Percentiles rank a stretch among this genome's conserved stretches.
These are phyloP conservation scores for Penicillium rolfsii DNA, from an alignment of 2,329 filamentous ascomycete genomes.

Conservation along the genomic window DNA sequence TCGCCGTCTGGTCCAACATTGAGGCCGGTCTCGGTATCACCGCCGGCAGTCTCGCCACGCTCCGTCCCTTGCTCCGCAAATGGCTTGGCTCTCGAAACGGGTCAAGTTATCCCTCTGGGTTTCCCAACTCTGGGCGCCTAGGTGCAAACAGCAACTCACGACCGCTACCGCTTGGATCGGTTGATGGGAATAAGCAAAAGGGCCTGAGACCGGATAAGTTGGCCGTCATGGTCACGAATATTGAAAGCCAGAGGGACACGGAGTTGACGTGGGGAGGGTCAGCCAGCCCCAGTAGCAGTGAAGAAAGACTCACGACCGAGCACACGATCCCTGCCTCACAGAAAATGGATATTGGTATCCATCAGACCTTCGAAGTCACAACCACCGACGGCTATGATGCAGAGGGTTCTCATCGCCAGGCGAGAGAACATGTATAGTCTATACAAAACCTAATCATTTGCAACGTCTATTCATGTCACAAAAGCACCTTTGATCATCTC, in stretches of 20 bases:
- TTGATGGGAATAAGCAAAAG: conserved; percentile 25
- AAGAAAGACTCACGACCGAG: conserved; percentile 33
- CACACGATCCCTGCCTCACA: conserved; percentile 12
- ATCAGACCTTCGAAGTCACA: conserved; percentile 37
- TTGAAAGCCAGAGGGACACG: conserved; percentile 30
- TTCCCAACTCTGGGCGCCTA: conserved; percentile 27
- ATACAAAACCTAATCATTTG: not conserved
- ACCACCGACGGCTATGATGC: conserved; percentile 22
- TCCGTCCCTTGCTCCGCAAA: conserved; percentile 52
- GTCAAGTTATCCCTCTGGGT: conserved; percentile 26
- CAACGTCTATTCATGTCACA: not conserved
- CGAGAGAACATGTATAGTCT: conserved; percentile 27
- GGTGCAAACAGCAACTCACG: conserved; percentile 24
- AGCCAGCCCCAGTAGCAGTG: conserved; percentile 31
- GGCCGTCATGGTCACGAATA: conserved; percentile 35
- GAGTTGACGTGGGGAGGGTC: conserved; percentile 24
- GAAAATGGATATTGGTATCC: conserved; percentile 33
- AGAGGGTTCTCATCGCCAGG: conserved; percentile 15
- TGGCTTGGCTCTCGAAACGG: conserved; percentile 28
- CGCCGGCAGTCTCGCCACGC: conserved; percentile 53
- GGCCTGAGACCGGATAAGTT: conserved; percentile 36
- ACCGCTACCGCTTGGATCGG: conserved; percentile 31
- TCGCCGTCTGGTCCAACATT: conserved; percentile 45
- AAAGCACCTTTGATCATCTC: too few species aligned
- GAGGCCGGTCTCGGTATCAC: conserved; percentile 46